Base-by-base conservation (phyloP, 2,329 filamentous ascomycete species). In the Ceratocystiopsis sp. region DNA sequence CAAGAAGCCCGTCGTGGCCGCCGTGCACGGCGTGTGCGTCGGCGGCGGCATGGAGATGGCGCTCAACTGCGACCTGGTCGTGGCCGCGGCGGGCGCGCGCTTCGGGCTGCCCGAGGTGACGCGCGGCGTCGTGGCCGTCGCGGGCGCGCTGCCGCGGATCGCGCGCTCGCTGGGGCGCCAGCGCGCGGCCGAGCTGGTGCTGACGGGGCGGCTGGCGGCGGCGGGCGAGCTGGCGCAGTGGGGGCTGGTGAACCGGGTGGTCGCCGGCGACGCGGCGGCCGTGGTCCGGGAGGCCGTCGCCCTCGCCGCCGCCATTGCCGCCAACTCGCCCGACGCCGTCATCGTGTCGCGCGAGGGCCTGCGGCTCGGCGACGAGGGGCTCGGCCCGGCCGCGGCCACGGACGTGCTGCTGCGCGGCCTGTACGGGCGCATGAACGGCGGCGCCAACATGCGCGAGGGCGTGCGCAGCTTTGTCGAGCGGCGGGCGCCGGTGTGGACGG, bases 41-140 rank as follows among this genome's bases (percentile, higher is more conserved):
- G 83, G 83, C 34, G 83, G 82, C 42, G 83, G 81, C 2, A 78
- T 82, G 59, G 83, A 89, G 63, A 84, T 86, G 62, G 68, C 75
- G 13, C 63, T 80, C 40, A 84, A 85, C 59, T 73, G 71, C 49
- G 84, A 91, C 62, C 61, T 89, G 45, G 69, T 85, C 3, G 58
- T 87, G 32, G 80, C 81, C 4, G 62, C 67, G 3, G 55, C 61
- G 3, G 53, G 56, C 13, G 79, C 80, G 0, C 62, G 59, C 21
- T 86, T 89, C 54, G 73, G 69, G 1, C 64, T 87, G 8, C 81
- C 83, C 0, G 83, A 86, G 59, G 78, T 80, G 2, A 74, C 71
- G 48, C 68, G 76, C 42, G 82, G 82, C 8, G 79, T 85, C 9
- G 73, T 80, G 4, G 76, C 81, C 25, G 65, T 82, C 1, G 80